These are phyloP conservation scores for Magnolia changhungtana DNA, from an alignment of 164 flowering plant genomes.

Conservation along the genomic window DNA sequence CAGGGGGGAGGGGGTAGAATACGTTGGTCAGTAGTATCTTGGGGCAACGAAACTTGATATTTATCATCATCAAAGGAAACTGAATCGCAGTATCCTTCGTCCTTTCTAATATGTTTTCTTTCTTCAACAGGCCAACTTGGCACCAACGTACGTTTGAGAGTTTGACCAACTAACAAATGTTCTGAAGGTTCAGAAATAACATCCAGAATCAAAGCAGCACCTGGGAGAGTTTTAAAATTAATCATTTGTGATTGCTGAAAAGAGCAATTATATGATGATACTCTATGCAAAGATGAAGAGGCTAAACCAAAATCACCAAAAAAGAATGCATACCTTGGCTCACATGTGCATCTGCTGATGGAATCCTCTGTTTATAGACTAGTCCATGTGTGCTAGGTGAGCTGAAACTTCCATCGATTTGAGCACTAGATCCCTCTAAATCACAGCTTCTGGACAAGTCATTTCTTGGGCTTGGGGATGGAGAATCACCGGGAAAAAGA, in stretches of 20 bases:
- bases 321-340: conserved; percentile 40
- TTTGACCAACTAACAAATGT: conserved; percentile 66
- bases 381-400: conserved; percentile 46
- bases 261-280: conserved; percentile 6
- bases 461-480: conserved; percentile 26
- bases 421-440: conserved; percentile 46
- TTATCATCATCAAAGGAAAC: conserved; percentile 24
- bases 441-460: conserved; percentile 40
- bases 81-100: conserved; percentile 25
- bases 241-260: background rate
- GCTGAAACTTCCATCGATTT: conserved; percentile 42
- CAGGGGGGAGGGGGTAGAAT: conserved; percentile 26
- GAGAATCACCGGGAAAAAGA: conserved; percentile 56
- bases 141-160: conserved; percentile 49
- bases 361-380: conserved; percentile 51
- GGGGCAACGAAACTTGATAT: conserved; percentile 21
- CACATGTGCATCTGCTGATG: conserved; percentile 34
- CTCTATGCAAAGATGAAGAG: background rate
- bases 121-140: conserved; percentile 36
- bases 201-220: conserved; percentile 58
- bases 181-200: conserved; percentile 52
- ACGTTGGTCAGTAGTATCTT: conserved; percentile 46
- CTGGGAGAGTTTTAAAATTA: conserved; percentile 28
- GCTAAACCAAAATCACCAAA: background rate
- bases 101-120: conserved; percentile 35